Conservation (phyloP, 202 grass and related monocot genomes). For the Carex arenaria region DNA sequence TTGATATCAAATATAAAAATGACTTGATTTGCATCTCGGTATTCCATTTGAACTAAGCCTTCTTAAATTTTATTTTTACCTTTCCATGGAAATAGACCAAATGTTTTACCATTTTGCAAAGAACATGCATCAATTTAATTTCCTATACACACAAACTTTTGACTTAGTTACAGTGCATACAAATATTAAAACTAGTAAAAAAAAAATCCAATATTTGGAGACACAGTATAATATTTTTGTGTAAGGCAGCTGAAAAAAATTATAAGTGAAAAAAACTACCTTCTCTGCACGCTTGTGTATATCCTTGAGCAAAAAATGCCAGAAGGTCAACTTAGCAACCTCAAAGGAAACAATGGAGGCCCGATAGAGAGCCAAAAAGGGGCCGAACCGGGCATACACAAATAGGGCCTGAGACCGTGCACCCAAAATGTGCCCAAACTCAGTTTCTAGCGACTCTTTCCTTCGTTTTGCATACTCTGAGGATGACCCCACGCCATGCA, state of each 20-base stretch:
- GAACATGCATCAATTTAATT: not conserved
- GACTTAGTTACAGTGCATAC: not conserved
- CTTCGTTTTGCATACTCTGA: conserved; percentile 88
- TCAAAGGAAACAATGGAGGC: conserved; percentile 84
- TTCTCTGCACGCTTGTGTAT: conserved; percentile 59
- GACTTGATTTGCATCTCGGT: not conserved
- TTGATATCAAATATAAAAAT: not conserved
- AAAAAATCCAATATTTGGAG: not conserved
- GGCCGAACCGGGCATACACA: conserved; percentile 61
- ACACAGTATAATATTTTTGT: not conserved
- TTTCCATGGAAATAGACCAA: not conserved
- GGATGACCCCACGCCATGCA: conserved; percentile 74
- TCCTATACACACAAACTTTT: not conserved
- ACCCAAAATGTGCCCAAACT: conserved; percentile 76
- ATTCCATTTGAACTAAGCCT: not conserved
- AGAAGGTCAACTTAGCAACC: conserved; percentile 72
- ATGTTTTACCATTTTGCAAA: not conserved
- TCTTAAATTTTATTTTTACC: not conserved
- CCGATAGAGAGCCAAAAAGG: conserved; percentile 77
- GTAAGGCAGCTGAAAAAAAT: not conserved
- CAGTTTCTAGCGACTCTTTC: conserved; percentile 69
- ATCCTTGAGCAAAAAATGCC: conserved; percentile 66
- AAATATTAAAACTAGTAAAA: not conserved
- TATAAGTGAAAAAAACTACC: conserved; percentile 29
- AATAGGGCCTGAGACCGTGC: conserved; percentile 54